Percentiles rank a stretch among this genome's conserved stretches.
These are phyloP conservation scores for Tilletia indica DNA, from an alignment of 1,284 basidiomycete species.

Conservation along the genomic window DNA sequence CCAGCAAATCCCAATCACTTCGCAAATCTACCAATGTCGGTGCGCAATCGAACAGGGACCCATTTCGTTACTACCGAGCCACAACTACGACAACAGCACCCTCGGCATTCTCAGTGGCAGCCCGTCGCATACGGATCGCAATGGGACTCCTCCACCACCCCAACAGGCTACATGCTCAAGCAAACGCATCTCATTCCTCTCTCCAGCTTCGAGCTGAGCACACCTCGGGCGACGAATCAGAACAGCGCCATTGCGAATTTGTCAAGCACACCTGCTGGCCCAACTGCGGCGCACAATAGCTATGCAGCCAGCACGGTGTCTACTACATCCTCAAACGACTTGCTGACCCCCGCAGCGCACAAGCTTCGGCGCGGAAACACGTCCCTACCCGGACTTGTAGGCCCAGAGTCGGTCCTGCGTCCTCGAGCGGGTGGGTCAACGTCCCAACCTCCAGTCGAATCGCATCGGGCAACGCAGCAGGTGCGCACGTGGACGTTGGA, in stretches of 20 bases:
- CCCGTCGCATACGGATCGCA: not conserved
- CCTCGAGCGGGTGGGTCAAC: not conserved
- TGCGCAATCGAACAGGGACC: too few relatives aligned
- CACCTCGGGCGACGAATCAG: not conserved
- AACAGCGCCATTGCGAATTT: not conserved
- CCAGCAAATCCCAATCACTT: not conserved
- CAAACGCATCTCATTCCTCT: not conserved
- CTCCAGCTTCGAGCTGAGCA: not conserved
- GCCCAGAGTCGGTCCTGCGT: not conserved
- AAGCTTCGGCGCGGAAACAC: not conserved
- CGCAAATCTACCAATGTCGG: too few relatives aligned
- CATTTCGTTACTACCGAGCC: not conserved
- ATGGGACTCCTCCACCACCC: not conserved
- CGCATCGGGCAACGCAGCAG: not conserved
- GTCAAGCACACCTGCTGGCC: not conserved
- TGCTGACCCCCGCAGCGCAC: not conserved
- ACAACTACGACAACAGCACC: not conserved
- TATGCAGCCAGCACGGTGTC: slow-evolving; percentile 12
- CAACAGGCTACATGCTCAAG: not conserved
- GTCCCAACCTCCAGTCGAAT: not conserved
- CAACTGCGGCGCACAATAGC: not conserved
- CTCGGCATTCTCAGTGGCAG: not conserved
- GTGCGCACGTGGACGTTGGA: slow-evolving; percentile 2
- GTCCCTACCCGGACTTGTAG: not conserved
- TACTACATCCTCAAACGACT: not conserved